Conservation (phyloP, 2,329 filamentous ascomycete genomes). For the Aspergillus sp. region DNA sequence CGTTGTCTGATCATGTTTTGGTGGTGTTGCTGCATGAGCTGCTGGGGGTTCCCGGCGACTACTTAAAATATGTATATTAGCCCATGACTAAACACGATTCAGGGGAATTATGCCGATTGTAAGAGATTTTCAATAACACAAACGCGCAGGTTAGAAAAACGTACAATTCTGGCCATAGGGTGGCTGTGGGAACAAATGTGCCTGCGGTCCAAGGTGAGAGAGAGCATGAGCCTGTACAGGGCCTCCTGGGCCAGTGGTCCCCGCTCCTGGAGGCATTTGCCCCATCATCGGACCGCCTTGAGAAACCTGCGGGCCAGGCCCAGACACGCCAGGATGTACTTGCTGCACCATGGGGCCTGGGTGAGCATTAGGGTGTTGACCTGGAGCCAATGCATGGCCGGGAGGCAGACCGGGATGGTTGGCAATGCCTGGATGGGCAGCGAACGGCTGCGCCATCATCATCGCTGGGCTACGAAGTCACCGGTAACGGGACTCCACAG, state of each 20-base stretch:
- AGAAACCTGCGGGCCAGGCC: slow-evolving; percentile 58
- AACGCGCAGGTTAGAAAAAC: slow-evolving; percentile 17
- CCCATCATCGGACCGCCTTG: slow-evolving; percentile 65
- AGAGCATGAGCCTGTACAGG: slow-evolving; percentile 58
- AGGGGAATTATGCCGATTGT: background rate
- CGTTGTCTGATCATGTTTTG: slow-evolving; percentile 38
- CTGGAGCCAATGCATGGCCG: slow-evolving; percentile 60
- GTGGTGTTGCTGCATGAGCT: slow-evolving; percentile 47
- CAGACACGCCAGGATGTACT: slow-evolving; percentile 63
- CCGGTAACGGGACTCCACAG: slow-evolving; percentile 31
- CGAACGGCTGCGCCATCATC: slow-evolving; percentile 56
- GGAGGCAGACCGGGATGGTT: slow-evolving; percentile 59
- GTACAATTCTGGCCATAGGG: slow-evolving; percentile 44
- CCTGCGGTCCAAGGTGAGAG: slow-evolving; percentile 59
- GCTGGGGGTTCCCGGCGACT: slow-evolving; percentile 43
- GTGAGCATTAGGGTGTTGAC: slow-evolving; percentile 58
- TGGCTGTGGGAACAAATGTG: slow-evolving; percentile 55
- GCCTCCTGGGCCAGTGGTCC: slow-evolving; percentile 50
- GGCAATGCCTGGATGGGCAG: slow-evolving; percentile 60
- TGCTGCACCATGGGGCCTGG: slow-evolving; percentile 54
- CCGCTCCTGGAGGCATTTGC: slow-evolving; percentile 61
- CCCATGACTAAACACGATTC: background rate
- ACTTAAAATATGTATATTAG: slow-evolving; percentile 7
- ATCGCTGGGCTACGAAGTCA: slow-evolving; percentile 46
- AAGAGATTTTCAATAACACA: background rate